Evolutionary conservation across 2,329 filamentous ascomycete species (phyloP).

Genomic region (Neofusicoccum ribis): DNA sequence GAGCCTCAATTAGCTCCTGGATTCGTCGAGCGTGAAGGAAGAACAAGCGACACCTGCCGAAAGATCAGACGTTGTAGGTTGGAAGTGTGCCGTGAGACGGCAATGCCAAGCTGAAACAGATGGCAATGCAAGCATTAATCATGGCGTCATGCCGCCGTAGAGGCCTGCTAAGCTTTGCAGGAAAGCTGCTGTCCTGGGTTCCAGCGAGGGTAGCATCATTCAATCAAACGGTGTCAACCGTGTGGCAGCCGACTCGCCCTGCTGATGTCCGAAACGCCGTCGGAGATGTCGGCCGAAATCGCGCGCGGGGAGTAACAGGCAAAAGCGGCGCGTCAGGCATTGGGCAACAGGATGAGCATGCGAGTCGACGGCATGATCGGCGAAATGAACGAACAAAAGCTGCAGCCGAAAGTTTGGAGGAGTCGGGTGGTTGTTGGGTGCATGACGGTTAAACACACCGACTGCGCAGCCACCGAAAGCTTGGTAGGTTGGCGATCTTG

Average conservation of each 20-base stretch:
- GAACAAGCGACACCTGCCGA: not conserved
- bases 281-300: not conserved
- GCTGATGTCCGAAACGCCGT: not conserved
- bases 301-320: not conserved
- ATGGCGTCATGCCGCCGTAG: not conserved
- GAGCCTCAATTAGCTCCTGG: not conserved
- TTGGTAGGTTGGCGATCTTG: not conserved
- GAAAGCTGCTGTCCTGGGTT: not conserved
- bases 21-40: not conserved
- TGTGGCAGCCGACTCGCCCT: not conserved
- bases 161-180: not conserved
- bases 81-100: not conserved
- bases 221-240: not conserved
- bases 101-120: slow-evolving; percentile 10
- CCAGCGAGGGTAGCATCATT: not conserved
- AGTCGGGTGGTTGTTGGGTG: not conserved
- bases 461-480: not conserved
- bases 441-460: not conserved
- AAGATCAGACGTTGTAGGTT: not conserved
- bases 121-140: not conserved
- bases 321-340: not conserved
- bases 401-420: not conserved
- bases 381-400: not conserved
- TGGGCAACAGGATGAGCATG: not conserved
- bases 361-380: not conserved